phyloP scores from a whole-genome alignment of 768 basidiomycete genomes.

The Harrya chromipes region DNA sequence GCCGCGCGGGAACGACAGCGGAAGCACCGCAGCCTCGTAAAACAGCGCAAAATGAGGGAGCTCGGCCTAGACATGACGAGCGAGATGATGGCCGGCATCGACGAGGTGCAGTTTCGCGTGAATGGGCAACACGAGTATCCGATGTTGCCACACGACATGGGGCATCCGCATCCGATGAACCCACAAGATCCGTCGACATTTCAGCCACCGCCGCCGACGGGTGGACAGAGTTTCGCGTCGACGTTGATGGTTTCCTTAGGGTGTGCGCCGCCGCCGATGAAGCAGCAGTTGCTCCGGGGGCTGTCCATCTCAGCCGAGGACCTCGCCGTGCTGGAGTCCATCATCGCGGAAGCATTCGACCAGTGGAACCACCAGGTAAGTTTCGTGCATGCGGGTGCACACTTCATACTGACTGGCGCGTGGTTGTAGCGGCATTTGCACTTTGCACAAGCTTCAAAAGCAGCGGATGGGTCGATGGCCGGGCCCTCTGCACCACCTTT shows the following conservation, averaged over 20 bases:
- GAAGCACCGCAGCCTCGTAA: constrained; percentile 76
- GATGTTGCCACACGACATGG: constrained; percentile 36
- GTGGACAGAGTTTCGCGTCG: constrained; percentile 78
- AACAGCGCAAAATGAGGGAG: constrained; percentile 77
- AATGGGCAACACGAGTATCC: constrained; percentile 41
- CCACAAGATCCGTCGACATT: constrained; percentile 57
- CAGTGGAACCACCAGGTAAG: constrained; percentile 81
- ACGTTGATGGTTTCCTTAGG: constrained; percentile 75
- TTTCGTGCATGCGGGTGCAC: not conserved
- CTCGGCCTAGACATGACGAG: constrained; percentile 81
- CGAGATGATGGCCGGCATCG: constrained; percentile 62
- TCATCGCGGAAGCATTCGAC: constrained; percentile 83
- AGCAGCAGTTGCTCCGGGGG: constrained; percentile 69
- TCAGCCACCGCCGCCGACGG: constrained; percentile 47
- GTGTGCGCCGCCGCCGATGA: constrained; percentile 61
- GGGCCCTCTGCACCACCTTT: constrained; percentile 31
- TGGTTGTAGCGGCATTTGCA: constrained; percentile 44
- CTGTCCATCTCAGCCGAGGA: constrained; percentile 78
- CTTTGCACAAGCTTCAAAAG: constrained; percentile 37
- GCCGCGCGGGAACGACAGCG: constrained; percentile 79
- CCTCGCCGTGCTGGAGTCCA: constrained; percentile 70
- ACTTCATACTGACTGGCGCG: not conserved
- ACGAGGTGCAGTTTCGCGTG: constrained; percentile 65
- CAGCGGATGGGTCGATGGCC: constrained; percentile 25
- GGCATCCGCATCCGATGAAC: constrained; percentile 31